Conservation (phyloP, 2,329 filamentous ascomycete species). For the Bertia moriformis region DNA sequence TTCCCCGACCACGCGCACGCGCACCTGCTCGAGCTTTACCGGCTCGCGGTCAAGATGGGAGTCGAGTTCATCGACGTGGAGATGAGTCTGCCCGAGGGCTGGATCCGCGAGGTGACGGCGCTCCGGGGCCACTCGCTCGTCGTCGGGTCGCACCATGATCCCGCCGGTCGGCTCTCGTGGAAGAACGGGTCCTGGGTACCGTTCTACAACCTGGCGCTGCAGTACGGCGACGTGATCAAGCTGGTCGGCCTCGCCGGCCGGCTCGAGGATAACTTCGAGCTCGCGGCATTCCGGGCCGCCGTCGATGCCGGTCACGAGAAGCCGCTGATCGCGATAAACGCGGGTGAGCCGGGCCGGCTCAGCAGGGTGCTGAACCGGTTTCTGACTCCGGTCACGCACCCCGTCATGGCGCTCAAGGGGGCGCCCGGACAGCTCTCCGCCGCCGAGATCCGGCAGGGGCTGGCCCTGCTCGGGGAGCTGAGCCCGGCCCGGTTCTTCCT, state of each 20-base stretch:
- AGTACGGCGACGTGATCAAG: constrained; percentile 88
- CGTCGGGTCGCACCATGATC: constrained; percentile 93
- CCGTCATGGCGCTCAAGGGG: constrained; percentile 73
- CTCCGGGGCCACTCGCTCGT: constrained; percentile 60
- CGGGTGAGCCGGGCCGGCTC: constrained; percentile 75
- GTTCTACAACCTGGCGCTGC: constrained; percentile 76
- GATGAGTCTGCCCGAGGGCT: constrained; percentile 64
- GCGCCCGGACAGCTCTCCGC: constrained; percentile 89
- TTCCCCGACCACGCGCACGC: constrained; percentile 67
- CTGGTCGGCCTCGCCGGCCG: constrained; percentile 67
- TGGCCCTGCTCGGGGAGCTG: constrained; percentile 68
- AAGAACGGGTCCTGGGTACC: constrained; percentile 82
- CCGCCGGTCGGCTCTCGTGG: constrained; percentile 67
- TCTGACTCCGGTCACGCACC: constrained; percentile 87
- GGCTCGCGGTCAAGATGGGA: constrained; percentile 64
- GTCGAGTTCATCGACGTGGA: constrained; percentile 90
- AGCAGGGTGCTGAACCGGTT: constrained; percentile 83
- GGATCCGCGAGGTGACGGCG: constrained; percentile 55
- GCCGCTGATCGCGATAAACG: constrained; percentile 91
- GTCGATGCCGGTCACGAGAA: constrained; percentile 59
- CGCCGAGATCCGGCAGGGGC: constrained; percentile 66
- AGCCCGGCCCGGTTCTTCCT: constrained; percentile 66
- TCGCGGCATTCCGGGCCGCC: constrained; percentile 67
- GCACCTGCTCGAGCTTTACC: constrained; percentile 63
- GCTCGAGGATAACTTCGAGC: constrained; percentile 73